A percentile compares a stretch with the other conserved stretches of the same genome.
These are phyloP conservation scores for Heliocybe sulcata DNA, from an alignment of 1,284 basidiomycete genomes.

Conservation along the genomic window DNA sequence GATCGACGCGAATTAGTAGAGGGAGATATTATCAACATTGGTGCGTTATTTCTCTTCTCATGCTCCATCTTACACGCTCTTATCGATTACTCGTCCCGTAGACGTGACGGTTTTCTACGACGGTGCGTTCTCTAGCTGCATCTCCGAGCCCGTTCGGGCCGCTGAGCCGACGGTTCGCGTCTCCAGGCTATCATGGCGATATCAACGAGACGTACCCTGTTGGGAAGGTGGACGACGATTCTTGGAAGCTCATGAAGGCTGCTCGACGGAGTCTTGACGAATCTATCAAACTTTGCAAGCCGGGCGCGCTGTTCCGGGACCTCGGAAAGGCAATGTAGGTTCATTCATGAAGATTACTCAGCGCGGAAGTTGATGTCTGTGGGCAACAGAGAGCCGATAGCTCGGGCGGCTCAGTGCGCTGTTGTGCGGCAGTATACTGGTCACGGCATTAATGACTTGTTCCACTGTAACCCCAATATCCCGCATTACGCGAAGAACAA, in stretches of 20 bases:
- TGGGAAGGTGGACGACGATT: slow-evolving; percentile 79
- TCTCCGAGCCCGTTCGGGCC: slow-evolving; percentile 1
- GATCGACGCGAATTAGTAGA: slow-evolving; percentile 82
- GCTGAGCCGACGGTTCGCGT: neutral
- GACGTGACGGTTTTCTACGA: slow-evolving; percentile 66
- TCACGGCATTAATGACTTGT: slow-evolving; percentile 84
- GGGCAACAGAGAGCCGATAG: slow-evolving; percentile 66
- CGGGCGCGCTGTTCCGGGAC: slow-evolving; percentile 82
- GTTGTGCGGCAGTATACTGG: slow-evolving; percentile 87
- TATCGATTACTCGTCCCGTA: slow-evolving; percentile 17
- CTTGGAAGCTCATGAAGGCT: slow-evolving; percentile 73
- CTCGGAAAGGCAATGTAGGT: slow-evolving; percentile 75
- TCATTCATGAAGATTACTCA: neutral
- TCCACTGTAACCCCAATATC: slow-evolving; percentile 70
- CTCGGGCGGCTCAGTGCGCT: slow-evolving; percentile 73
- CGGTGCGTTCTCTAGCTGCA: slow-evolving; percentile 29
- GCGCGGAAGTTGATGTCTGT: neutral
- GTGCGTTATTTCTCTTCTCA: slow-evolving; percentile 29
- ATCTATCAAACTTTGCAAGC: slow-evolving; percentile 86
- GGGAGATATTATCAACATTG: slow-evolving; percentile 93
- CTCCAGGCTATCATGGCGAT: slow-evolving; percentile 80
- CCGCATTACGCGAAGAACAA: slow-evolving; percentile 89
- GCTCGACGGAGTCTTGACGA: slow-evolving; percentile 80
- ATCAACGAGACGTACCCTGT: slow-evolving; percentile 90
- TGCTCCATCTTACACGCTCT: neutral